Conservation (phyloP, 192 early-diverging fungal genomes). For the Entomortierella chlamydospora region DNA sequence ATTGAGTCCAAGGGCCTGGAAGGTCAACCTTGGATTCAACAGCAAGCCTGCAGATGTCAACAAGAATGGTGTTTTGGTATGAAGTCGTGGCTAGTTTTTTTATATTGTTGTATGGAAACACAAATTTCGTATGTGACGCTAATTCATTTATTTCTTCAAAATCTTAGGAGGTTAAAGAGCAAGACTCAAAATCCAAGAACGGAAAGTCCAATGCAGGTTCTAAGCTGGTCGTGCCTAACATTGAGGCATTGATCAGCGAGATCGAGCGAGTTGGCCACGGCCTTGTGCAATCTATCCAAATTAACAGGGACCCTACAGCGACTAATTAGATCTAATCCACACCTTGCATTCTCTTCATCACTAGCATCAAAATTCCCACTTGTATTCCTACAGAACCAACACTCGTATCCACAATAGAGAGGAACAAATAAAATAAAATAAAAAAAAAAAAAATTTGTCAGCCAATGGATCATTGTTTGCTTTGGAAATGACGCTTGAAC, state of each 20-base stretch:
- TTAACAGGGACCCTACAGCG: slow-evolving; percentile 38
- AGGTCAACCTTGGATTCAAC: slow-evolving; percentile 71
- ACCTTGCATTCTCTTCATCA: neutral
- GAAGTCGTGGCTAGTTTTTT: neutral
- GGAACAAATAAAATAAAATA: neutral
- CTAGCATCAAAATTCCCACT: neutral
- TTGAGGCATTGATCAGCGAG: slow-evolving; percentile 70
- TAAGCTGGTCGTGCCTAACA: slow-evolving; percentile 69
- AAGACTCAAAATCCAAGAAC: slow-evolving; percentile 34
- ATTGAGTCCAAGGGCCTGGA: slow-evolving; percentile 70
- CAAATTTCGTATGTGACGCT: no score
- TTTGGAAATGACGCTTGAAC: no score
- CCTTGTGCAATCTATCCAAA: slow-evolving; percentile 52
- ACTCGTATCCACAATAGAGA: neutral
- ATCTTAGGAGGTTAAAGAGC: slow-evolving; percentile 37
- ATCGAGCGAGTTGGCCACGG: slow-evolving; percentile 75
- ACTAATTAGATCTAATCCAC: slow-evolving; percentile 1
- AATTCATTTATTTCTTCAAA: no score
- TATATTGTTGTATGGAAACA: no score
- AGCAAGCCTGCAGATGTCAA: slow-evolving; percentile 63
- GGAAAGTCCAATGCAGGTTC: slow-evolving; percentile 39
- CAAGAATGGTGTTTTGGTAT: slow-evolving; percentile 59
- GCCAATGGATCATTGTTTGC: neutral
- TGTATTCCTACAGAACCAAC: neutral
- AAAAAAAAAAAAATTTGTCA: neutral